Evolutionary conservation across 495 filamentous ascomycete genomes (phyloP), one percentile per base, ranked within the genome.

Genomic region (Darksidea phi): DNA sequence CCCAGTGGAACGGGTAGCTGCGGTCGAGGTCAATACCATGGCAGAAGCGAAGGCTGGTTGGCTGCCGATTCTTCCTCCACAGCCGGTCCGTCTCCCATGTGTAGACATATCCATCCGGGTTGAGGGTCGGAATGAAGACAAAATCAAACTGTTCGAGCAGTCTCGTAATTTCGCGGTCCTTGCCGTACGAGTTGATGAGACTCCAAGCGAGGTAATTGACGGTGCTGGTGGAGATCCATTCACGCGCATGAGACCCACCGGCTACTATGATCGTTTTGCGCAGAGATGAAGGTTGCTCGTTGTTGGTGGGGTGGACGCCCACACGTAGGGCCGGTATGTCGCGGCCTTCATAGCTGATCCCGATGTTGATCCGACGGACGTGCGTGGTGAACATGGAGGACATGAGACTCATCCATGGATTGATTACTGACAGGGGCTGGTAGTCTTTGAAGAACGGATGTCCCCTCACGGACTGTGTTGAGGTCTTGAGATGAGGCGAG

Each of bases 1-100:
- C 83, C 90, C 93, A 98, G 67, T 89, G 83, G 69, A 86, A 96
- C 12, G 84, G 82, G 73, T 88, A 98, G 1, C 86, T 79, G 34
- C 91, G 88, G 65, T 97, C 94, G 26, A 98, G 79, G 73, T 98
- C 94, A 32, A 96, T 75, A 1, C 94, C 94, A 8, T 80, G 86
- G 70, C 94, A 98, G 71, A 91, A 89, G 18, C 85, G 82, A 58
- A 95, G 80, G 51, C 82, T 85, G 2, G 92, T 97, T 28, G 82
- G 80, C 67, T 97, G 94, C 37, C 94, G 80, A 61, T 94, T 96
- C 76, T 97, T 98, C 65, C 93, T 88, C 94, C 94, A 98, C 0
- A 98, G 76, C 6, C 94, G 86, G 70, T 98, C 94, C 7, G 79
- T 81, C 58, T 95, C 84, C 92, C 92, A 98, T 1, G 88, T 91